These are phyloP conservation scores for Epichloe elymi DNA, from an alignment of 2,329 filamentous ascomycete species.

Conservation along the genomic window DNA sequence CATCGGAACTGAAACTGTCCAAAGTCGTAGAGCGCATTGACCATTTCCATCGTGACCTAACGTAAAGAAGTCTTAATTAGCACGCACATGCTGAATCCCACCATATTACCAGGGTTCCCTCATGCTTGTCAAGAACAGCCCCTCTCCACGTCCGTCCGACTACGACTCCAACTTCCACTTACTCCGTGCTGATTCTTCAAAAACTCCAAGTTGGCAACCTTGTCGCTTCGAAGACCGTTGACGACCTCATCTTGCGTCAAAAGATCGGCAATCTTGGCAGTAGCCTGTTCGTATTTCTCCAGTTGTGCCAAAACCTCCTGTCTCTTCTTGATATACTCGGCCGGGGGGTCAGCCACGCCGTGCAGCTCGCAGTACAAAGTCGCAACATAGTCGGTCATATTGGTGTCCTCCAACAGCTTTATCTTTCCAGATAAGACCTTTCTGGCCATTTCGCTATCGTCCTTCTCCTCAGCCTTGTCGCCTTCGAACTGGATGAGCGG, in stretches of 20 bases:
- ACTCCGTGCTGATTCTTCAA: constrained; percentile 92
- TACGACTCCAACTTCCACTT: constrained; percentile 31
- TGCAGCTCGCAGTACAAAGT: constrained; percentile 84
- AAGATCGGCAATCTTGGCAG: constrained; percentile 75
- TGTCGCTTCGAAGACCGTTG: constrained; percentile 83
- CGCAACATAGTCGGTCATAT: constrained; percentile 98
- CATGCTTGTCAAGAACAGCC: background rate
- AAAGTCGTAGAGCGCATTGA: constrained; percentile 89
- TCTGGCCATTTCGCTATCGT: constrained; percentile 41
- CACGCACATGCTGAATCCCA: background rate
- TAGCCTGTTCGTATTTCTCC: constrained; percentile 75
- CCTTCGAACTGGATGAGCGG: constrained; percentile 87
- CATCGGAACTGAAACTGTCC: constrained; percentile 98
- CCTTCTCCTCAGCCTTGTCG: constrained; percentile 66
- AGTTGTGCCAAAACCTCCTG: constrained; percentile 76
- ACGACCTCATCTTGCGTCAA: constrained; percentile 83
- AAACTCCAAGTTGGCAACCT: constrained; percentile 97
- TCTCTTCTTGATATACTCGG: constrained; percentile 79
- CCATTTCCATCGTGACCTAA: constrained; percentile 82
- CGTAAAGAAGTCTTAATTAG: background rate
- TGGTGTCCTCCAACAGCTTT: constrained; percentile 87
- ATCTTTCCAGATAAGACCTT: constrained; percentile 81
- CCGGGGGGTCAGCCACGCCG: constrained; percentile 65
- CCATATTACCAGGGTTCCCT: no score
- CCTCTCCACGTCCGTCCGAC: constrained; percentile 3